Conservation (phyloP, 768 basidiomycete species). For the Pleurotus salmoneostramineus region DNA sequence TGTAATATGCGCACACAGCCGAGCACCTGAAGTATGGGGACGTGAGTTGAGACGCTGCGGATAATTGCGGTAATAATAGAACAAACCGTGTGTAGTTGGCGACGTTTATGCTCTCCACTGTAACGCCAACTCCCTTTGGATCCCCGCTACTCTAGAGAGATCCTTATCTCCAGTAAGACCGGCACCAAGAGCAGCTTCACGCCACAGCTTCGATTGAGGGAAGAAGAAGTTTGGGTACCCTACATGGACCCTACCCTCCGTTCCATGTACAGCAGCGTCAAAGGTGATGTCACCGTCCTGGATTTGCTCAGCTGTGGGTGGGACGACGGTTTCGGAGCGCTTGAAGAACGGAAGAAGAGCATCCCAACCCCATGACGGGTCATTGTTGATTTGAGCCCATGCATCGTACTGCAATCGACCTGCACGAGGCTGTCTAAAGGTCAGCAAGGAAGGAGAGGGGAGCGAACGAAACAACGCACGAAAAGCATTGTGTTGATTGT, state of each 20-base stretch:
- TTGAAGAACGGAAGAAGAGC: conserved; percentile 40
- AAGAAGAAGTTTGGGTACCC: conserved; percentile 29
- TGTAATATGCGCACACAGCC: conserved; percentile 23
- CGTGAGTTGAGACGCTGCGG: not conserved
- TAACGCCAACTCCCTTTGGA: conserved; percentile 24
- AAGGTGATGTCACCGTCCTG: conserved; percentile 18
- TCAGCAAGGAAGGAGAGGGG: not conserved
- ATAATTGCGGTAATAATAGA: no score
- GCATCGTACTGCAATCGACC: conserved; percentile 28
- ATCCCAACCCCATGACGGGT: conserved; percentile 33
- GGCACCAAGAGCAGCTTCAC: conserved; percentile 14
- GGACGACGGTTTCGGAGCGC: conserved; percentile 52
- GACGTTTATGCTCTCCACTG: conserved; percentile 24
- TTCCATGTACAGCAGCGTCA: conserved; percentile 20
- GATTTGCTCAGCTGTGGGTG: conserved; percentile 32
- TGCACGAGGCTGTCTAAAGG: conserved; percentile 21
- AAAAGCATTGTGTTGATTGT: conserved; percentile 49
- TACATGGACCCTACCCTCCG: conserved; percentile 23
- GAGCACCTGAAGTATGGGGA: not conserved
- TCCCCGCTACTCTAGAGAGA: conserved; percentile 22
- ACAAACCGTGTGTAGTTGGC: conserved; percentile 25
- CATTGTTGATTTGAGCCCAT: conserved; percentile 25
- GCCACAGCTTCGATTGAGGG: conserved; percentile 24
- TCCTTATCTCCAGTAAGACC: conserved; percentile 22
- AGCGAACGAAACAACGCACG: conserved; percentile 12